Percentiles rank a stretch among this genome's conserved stretches.
phyloP scores from a whole-genome alignment of 2,329 filamentous ascomycete species.

The Fusarium illudens region DNA sequence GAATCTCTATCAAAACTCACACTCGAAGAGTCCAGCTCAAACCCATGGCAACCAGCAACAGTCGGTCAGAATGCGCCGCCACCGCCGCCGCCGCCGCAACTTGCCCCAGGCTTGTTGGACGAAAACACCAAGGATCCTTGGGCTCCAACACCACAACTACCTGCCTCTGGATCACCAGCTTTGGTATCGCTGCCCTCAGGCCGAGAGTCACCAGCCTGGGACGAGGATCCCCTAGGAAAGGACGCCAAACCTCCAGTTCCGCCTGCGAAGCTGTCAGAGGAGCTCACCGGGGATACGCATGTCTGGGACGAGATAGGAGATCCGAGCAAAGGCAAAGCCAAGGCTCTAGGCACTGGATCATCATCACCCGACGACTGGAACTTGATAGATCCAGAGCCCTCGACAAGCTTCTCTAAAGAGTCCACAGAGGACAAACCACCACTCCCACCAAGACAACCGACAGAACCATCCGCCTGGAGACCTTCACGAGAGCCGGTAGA shows the following conservation, averaged over 20 bases:
- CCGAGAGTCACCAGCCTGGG: slow-evolving; percentile 50
- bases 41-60: slow-evolving; percentile 46
- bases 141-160: slow-evolving; percentile 42
- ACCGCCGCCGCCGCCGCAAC: slow-evolving; percentile 6
- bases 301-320: slow-evolving; percentile 60
- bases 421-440: slow-evolving; percentile 41
- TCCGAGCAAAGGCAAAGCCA: slow-evolving; percentile 54
- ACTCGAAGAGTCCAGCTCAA: slow-evolving; percentile 52
- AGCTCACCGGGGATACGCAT: slow-evolving; percentile 54
- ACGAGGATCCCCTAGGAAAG: slow-evolving; percentile 47
- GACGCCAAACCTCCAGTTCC: slow-evolving; percentile 37
- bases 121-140: slow-evolving; percentile 45
- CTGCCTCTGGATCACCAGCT: slow-evolving; percentile 44
- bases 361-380: slow-evolving; percentile 58
- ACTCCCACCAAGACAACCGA: slow-evolving; percentile 49
- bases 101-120: slow-evolving; percentile 28
- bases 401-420: slow-evolving; percentile 27
- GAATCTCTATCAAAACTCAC: slow-evolving; percentile 54
- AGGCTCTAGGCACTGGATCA: slow-evolving; percentile 37
- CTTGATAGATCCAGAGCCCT: slow-evolving; percentile 56
- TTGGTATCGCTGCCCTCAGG: slow-evolving; percentile 51
- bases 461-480: slow-evolving; percentile 45
- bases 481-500: slow-evolving; percentile 54
- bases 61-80: slow-evolving; percentile 35
- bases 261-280: slow-evolving; percentile 42